Evolutionary conservation across 2,329 filamentous ascomycete species (phyloP), one percentile per base, ranked within the genome.

Genomic region (Dothideomycetidae sp.): DNA sequence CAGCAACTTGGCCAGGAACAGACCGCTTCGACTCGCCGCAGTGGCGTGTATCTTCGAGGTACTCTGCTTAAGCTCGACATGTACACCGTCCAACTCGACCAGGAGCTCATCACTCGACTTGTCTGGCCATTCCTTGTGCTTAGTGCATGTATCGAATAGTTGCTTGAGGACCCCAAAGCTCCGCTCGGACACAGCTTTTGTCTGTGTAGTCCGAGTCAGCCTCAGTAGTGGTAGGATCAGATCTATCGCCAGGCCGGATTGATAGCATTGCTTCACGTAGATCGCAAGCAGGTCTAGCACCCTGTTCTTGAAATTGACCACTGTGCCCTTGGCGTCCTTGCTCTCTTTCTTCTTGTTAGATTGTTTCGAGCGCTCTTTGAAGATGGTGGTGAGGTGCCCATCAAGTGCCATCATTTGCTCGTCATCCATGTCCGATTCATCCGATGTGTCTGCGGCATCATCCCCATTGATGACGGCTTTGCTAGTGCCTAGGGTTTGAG

Each of bases 381-480:
- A 92, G 44, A 94, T 83, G 45, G 82, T 81, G 35, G 77, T 74
- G 3, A 98, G 73, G 52, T 88, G 79, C 9, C 72, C 71, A 50
- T 96, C 88, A 11, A 96, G 66, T 3, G 77, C 77, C 61, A 93
- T 77, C 90, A 96, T 96, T 54, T 93, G 80, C 12, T 88, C 85
- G 59, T 96, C 88, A 43, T 84, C 80, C 85, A 98, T 93, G 58
- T 93, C 83, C 2, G 72, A 75, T 42, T 71, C 72, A 14, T 65
- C 61, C 10, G 66, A 67, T 7, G 70, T 70, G 18, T 74, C 74
- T 1, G 70, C 68, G 37, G 75, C 70, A 52, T 78, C 71, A 14
- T 67, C 17, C 17, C 36, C 62, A 30, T 30, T 5, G 14, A 61
- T 58, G 13, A 59, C 59, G 33, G 79, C 78, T 37, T 52, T 54